Conservation (phyloP, 495 filamentous ascomycete species). For the Aspergillus asperescens region DNA sequence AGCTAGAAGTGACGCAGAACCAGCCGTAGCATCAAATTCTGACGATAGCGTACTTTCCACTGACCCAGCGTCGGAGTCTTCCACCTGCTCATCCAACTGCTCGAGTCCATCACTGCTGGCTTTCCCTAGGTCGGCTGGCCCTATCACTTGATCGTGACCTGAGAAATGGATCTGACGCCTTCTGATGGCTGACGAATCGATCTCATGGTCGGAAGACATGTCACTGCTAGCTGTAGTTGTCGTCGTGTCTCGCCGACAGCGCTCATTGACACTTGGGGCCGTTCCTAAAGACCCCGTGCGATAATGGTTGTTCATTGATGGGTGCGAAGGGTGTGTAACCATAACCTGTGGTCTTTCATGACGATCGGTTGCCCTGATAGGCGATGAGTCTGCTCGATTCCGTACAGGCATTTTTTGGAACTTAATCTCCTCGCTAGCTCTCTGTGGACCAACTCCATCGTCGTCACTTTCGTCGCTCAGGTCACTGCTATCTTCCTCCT, state of each 20-base stretch:
- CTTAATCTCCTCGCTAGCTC: slow-evolving; percentile 74
- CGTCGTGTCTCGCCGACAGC: slow-evolving; percentile 75
- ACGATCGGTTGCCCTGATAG: slow-evolving; percentile 56
- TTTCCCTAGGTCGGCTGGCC: slow-evolving; percentile 55
- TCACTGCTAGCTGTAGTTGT: slow-evolving; percentile 92
- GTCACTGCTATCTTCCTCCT: slow-evolving; percentile 96
- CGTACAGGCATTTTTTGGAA: slow-evolving; percentile 94
- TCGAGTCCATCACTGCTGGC: slow-evolving; percentile 46
- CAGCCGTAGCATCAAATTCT: slow-evolving; percentile 62
- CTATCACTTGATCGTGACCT: slow-evolving; percentile 47
- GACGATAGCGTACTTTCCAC: slow-evolving; percentile 61
- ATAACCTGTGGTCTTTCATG: slow-evolving; percentile 50
- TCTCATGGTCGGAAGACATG: slow-evolving; percentile 83
- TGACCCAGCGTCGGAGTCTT: slow-evolving; percentile 58
- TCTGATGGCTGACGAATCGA: slow-evolving; percentile 63
- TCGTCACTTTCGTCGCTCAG: slow-evolving; percentile 95
- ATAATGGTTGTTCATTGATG: slow-evolving; percentile 43
- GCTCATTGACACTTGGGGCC: slow-evolving; percentile 60
- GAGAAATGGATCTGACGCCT: slow-evolving; percentile 53
- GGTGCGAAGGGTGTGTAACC: slow-evolving; percentile 50
- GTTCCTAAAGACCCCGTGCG: slow-evolving; percentile 72
- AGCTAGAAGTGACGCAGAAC: slow-evolving; percentile 55
- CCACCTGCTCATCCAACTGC: slow-evolving; percentile 48
- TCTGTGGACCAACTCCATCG: slow-evolving; percentile 55
- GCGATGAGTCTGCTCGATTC: slow-evolving; percentile 79